Conservation (phyloP, 345 rosid species). For the Arabis alpina region DNA sequence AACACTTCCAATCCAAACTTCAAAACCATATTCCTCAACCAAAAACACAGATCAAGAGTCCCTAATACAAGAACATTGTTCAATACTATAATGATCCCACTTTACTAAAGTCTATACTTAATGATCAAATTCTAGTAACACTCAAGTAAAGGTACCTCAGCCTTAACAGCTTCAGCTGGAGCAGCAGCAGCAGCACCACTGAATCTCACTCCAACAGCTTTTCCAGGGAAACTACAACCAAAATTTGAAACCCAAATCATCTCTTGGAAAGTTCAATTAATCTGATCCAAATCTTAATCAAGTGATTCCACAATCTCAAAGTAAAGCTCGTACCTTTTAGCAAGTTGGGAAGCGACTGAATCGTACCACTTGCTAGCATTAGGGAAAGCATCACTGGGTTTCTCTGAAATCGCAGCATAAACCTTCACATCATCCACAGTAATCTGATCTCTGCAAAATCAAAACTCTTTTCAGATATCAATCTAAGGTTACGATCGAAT, state of each 20-base stretch:
- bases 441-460: conserved; percentile 48
- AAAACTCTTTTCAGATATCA: conserved; percentile 5
- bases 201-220: conserved; percentile 75
- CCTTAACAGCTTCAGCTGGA: conserved; percentile 45
- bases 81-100: not conserved
- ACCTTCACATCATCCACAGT: conserved; percentile 83
- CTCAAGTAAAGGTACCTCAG: conserved; percentile 29
- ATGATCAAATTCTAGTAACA: too few species aligned
- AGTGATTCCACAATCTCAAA: not conserved
- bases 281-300: not conserved
- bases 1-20: not conserved
- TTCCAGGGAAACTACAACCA: conserved; percentile 73
- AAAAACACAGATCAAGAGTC: conserved; percentile 1
- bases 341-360: conserved; percentile 62
- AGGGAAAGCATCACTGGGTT: conserved; percentile 68
- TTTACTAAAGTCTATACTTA: not conserved
- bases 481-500: not conserved
- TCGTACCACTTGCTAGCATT: conserved; percentile 85
- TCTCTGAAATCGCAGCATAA: conserved; percentile 66
- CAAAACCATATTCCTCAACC: not conserved
- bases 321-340: conserved; percentile 56
- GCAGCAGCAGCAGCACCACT: conserved; percentile 53
- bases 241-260: not conserved
- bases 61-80: not conserved
- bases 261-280: not conserved